A percentile compares a stretch with the other conserved stretches of the same genome.
Evolutionary conservation across 2,329 filamentous ascomycete genomes (phyloP).

Genomic region (Basipetospora chlamydospora): DNA sequence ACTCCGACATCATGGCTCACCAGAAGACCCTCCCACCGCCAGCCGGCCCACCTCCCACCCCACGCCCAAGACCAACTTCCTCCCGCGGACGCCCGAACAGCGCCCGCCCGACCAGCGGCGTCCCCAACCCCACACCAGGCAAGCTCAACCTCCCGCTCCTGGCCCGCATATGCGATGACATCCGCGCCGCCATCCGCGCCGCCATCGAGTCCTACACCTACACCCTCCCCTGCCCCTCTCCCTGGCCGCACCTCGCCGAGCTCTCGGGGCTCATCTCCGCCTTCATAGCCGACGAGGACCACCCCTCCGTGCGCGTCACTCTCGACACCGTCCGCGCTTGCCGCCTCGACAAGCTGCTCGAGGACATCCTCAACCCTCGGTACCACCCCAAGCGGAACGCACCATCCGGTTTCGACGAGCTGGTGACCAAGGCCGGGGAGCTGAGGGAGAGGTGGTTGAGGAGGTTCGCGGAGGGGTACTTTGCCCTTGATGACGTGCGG

Average conservation of each 20-base stretch:
- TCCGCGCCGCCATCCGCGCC: slow-evolving; percentile 3
- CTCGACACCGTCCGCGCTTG: slow-evolving; percentile 12
- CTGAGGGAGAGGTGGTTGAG: slow-evolving; percentile 27
- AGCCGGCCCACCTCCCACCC: background rate
- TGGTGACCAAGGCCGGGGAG: slow-evolving; percentile 21
- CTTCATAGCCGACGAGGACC: slow-evolving; percentile 3
- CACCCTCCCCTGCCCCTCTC: too few relatives aligned
- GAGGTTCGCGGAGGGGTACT: slow-evolving; percentile 29
- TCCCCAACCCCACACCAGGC: background rate
- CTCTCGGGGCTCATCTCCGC: slow-evolving; percentile 3
- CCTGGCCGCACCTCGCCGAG: slow-evolving; percentile 3
- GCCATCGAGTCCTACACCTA: background rate
- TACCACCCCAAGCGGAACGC: slow-evolving; percentile 14
- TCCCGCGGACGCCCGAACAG: background rate
- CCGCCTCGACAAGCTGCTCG: slow-evolving; percentile 20
- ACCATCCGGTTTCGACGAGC: slow-evolving; percentile 16
- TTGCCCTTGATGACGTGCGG: slow-evolving; percentile 29
- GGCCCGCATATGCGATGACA: slow-evolving; percentile 5
- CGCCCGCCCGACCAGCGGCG: background rate
- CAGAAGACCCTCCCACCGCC: background rate
- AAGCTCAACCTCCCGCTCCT: slow-evolving; percentile 2
- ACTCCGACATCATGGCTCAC: background rate
- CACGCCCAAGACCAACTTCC: background rate
- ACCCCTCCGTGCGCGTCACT: background rate
- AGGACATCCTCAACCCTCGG: slow-evolving; percentile 21